Evolutionary conservation across 192 early-diverging fungal species (phyloP), one percentile per base, ranked within the genome.

Genomic region (Podila clonocystis): DNA sequence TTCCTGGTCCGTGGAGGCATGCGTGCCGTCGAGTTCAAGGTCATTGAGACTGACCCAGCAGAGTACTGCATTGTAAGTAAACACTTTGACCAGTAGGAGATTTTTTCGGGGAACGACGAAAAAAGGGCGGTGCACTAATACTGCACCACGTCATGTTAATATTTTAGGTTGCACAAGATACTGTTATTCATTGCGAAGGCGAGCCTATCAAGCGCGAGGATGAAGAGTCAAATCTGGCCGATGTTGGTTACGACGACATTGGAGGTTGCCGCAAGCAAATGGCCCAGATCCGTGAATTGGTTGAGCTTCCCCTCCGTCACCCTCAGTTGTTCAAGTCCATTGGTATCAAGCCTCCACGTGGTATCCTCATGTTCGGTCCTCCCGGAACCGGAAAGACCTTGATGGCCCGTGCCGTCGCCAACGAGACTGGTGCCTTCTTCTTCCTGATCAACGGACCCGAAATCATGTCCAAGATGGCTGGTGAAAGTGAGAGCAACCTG

Each of bases 391-490:
- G 98, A 87, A 99, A 99, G 85, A 99, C 98, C 11, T 87, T 99
- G 72, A 97, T 99, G 86, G 98, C 98, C 8, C 93, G 97, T 70
- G 97, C 98, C 8, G 97, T 99, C 5, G 98, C 98, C 63, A 99
- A 99, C 84, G 98, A 99, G 84, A 99, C 97, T 34, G 98, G 98
- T 31, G 98, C 97, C 19, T 99, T 99, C 93, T 97, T 99, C 91
- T 99, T 99, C 87, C 84, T 97, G 60, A 99, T 99, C 86, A 99
- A 99, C 80, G 98, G 97, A 48, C 98, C 98, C 62, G 97, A 99
- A 82, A 99, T 99, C 82, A 99, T 99, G 97, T 97, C 95, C 74
- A 99, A 99, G 88, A 99, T 99, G 98, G 97, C 98, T 45, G 98
- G 98, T 76, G 98, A 99, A 84, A 95, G 94, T 69, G 98, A 99